Evolutionary conservation across 805 yeast genomes (phyloP), one percentile per base, ranked within the genome.

Genomic region (Zygoascus bituminiphila): DNA sequence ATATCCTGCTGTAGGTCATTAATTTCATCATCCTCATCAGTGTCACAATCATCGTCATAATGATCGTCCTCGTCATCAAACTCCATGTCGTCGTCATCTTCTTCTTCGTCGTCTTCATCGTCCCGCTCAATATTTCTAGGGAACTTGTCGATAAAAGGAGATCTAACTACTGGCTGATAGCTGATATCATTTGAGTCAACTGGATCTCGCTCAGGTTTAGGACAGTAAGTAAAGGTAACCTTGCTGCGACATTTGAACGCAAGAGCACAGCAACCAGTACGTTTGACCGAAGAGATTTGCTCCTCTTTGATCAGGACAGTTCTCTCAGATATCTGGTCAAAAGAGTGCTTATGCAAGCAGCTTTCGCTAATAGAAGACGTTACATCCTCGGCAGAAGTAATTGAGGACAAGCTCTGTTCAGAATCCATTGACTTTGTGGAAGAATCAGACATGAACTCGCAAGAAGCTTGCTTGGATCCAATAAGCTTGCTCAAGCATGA

Each of bases 91-190:
- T 45, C 47, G 17, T 54, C 51, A 24, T 50, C 46, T 26, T 54
- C 51, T 19, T 53, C 53, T 26, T 54, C 51, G 17, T 45, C 52
- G n/a, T 50, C 52, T 23, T 48, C 49, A 10, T 46, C 53, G 23
- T 51, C 51, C 8, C 44, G 50, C 6, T 21, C 24, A 15, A 36
- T 12, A 24, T 39, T 26, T 20, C 42, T 15, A 14, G 42, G 44
- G 38, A 33, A 41, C 36, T 41, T 41, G 35, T 41, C 44, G n/a
- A 41, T 26, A 25, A 25, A 41, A n/a, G 44, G 44, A 14, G 44
- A 41, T 15, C 36, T 23, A 22, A 15, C 26, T 4, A 26, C 29
- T 4, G 31, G 37, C 19, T 50, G 14, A 21, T 36, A 36, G 39
- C 36, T 15, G 45, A 14, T 26, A 9, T 9, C 14, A 14, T 26